phyloP scores from a whole-genome alignment of 2,329 filamentous ascomycete species.

The Fusarium sp. region DNA sequence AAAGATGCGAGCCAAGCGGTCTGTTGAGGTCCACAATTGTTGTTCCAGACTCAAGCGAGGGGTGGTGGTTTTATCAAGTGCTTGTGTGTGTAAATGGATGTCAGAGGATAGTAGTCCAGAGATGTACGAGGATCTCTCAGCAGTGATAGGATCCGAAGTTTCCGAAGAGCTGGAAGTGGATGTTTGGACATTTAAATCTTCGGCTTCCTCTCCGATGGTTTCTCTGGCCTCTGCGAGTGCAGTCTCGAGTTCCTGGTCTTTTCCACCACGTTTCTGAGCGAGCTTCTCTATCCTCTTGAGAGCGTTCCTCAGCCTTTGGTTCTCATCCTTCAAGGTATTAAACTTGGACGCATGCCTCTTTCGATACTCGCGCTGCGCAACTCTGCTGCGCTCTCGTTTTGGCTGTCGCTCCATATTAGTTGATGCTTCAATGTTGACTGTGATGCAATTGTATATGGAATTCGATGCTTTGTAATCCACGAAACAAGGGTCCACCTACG shows the following conservation, averaged over 20 bases:
- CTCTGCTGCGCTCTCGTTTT: conserved; percentile 42
- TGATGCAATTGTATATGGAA: not conserved
- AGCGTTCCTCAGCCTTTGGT: conserved; percentile 38
- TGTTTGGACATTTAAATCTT: not conserved
- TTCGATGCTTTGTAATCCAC: conserved; percentile 28
- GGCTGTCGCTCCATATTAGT: conserved; percentile 26
- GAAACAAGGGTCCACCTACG: conserved; percentile 24
- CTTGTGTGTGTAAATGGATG: not conserved
- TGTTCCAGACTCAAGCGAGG: conserved; percentile 2
- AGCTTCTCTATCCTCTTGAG: conserved; percentile 32
- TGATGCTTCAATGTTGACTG: not conserved
- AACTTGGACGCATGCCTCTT: conserved; percentile 44
- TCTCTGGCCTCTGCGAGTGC: conserved; percentile 31
- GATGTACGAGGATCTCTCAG: not conserved
- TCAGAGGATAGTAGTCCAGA: not conserved
- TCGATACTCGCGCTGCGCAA: conserved; percentile 44
- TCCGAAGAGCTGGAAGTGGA: conserved; percentile 2
- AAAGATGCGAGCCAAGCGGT: conserved; percentile 40
- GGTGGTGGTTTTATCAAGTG: not conserved
- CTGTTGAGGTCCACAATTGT: conserved; percentile 39
- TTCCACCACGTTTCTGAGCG: conserved; percentile 17
- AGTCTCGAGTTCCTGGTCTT: conserved; percentile 26
- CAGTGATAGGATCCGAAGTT: not conserved
- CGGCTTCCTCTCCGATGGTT: conserved; percentile 10
- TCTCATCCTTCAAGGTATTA: conserved; percentile 42